phyloP scores from a whole-genome alignment of 805 yeast genomes.

The Lipomyces spencermartinsiae region DNA sequence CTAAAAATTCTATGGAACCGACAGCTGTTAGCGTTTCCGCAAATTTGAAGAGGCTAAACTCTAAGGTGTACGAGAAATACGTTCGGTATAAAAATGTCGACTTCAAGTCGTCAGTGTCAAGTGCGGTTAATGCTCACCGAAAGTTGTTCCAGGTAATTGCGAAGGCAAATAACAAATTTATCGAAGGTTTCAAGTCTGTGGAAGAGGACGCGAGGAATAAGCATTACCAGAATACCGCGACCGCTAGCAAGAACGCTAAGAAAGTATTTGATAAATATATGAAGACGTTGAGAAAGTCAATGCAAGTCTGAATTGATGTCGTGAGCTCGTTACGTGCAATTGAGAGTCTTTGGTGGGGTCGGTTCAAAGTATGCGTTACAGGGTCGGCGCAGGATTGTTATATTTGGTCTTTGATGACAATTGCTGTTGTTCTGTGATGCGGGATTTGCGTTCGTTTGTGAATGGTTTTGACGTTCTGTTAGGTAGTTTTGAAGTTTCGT shows the following conservation, averaged over 20 bases:
- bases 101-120: not conserved
- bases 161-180: not conserved
- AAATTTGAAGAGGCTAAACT: not conserved
- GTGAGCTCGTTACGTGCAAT: not conserved
- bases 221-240: not conserved
- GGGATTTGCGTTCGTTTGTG: not conserved
- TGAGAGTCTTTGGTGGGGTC: not conserved
- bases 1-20: not conserved
- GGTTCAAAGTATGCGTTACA: not conserved
- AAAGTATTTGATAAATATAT: not conserved
- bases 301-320: not conserved
- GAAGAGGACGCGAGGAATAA: not conserved
- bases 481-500: not conserved
- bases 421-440: not conserved
- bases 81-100: not conserved
- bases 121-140: not conserved
- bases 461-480: not conserved
- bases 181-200: slow-evolving; percentile 6
- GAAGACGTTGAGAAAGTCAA: not conserved
- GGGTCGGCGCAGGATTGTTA: not conserved
- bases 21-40: not conserved
- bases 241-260: slow-evolving; percentile 10
- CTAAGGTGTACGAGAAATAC: not conserved
- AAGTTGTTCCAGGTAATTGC: not conserved
- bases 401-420: not conserved